A percentile compares a stretch with the other conserved stretches of the same genome.
Conservation (phyloP, 2,329 filamentous ascomycete species). For the Colletotrichum scovillei region DNA sequence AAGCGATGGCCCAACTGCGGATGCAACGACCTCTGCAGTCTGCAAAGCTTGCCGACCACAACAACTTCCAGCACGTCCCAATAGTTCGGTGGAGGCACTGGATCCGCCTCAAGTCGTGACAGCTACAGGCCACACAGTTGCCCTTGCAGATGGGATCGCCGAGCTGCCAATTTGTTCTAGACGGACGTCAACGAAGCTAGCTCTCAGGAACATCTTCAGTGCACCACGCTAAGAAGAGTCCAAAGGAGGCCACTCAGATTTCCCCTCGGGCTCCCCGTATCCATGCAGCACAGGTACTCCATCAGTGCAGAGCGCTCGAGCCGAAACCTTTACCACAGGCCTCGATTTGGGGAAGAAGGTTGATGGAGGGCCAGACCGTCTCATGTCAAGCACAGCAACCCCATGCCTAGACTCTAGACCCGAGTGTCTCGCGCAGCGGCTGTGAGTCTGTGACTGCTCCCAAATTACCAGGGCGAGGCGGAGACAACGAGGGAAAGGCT, state of each 20-base stretch:
- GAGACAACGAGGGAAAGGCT: conserved; percentile 10
- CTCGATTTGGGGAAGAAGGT: not conserved
- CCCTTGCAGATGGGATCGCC: conserved; percentile 14
- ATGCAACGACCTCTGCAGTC: not conserved
- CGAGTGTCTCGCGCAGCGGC: conserved; percentile 1
- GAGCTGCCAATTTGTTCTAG: not conserved
- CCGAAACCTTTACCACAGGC: not conserved
- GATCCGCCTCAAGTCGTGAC: conserved; percentile 7
- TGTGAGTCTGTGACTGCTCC: not conserved
- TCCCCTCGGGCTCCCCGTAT: not conserved
- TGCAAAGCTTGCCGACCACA: not conserved
- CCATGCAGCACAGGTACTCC: not conserved
- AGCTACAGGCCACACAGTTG: conserved; percentile 2
- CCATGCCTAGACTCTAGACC: not conserved
- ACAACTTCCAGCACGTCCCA: conserved; percentile 28
- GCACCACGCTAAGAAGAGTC: not conserved
- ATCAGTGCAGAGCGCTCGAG: not conserved
- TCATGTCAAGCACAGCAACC: conserved; percentile 14
- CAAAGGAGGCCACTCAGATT: not conserved
- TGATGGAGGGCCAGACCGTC: conserved; percentile 14
- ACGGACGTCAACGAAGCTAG: not conserved
- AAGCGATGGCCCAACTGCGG: conserved; percentile 13
- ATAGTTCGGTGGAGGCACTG: conserved; percentile 32
- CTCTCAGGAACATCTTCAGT: not conserved
- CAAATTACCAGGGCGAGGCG: conserved; percentile 21